Conservation (phyloP, 495 filamentous ascomycete genomes). For the Aspergillus diversus region DNA sequence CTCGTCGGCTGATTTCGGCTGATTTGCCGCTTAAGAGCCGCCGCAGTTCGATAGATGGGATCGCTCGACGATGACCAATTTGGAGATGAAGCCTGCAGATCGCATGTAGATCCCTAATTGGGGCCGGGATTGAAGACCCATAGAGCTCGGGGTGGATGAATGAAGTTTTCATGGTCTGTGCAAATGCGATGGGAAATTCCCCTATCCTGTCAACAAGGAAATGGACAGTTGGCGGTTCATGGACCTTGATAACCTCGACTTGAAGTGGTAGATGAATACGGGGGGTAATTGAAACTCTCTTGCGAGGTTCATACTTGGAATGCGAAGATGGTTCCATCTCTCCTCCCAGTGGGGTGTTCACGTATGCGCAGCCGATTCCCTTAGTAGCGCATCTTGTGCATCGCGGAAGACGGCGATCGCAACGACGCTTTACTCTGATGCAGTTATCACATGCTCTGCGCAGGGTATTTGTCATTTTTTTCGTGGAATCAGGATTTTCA, state of each 20-base stretch:
- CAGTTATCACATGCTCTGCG: constrained; percentile 49
- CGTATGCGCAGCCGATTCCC: constrained; percentile 41
- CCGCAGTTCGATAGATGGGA: constrained; percentile 26
- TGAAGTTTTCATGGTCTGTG: constrained; percentile 26
- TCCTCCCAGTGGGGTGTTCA: constrained; percentile 28
- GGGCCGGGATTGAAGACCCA: constrained; percentile 25
- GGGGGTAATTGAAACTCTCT: background rate
- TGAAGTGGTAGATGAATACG: constrained; percentile 18
- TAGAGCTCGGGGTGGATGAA: constrained; percentile 46
- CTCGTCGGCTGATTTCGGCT: constrained; percentile 11
- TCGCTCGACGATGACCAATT: background rate
- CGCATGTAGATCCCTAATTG: constrained; percentile 31
- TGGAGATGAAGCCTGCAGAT: constrained; percentile 32
- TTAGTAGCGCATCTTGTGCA: constrained; percentile 43
- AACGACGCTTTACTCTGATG: constrained; percentile 47
- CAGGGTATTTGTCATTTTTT: constrained; percentile 13
- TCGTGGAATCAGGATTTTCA: background rate
- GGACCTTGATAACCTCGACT: constrained; percentile 36
- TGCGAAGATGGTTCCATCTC: no score
- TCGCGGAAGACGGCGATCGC: constrained; percentile 43
- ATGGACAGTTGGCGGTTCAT: constrained; percentile 24
- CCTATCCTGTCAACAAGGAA: constrained; percentile 31
- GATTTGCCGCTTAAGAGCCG: constrained; percentile 20
- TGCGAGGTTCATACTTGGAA: background rate
- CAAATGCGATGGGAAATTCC: constrained; percentile 25